Evolutionary conservation across 805 yeast genomes (phyloP), one percentile per base, ranked within the genome.

Genomic region (Pichia kluyveri): DNA sequence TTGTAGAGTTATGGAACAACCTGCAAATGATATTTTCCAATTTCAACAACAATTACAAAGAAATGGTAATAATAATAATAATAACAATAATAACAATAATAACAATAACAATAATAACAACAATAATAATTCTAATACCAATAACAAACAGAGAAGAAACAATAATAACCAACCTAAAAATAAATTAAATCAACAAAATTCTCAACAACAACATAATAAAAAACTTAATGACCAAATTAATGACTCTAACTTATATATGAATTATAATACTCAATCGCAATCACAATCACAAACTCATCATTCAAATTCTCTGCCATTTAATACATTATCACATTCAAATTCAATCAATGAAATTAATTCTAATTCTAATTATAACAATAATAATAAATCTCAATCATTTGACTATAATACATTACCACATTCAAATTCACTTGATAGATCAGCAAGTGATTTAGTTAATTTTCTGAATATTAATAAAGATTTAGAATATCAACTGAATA

Each of bases 1-100:
- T 40, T 60, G 65, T 46, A 54, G 64, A 48, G 61, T 61, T 28
- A 60, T 60, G 61, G 64, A 61, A 44, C 65, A 55, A 48, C 55
- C 60, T 38, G 56, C 57, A 34, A 57, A 57, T 38, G 54, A 56
- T 40, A 49, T 55, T 12, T 57, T 57, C 46, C 59, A 57, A 48
- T 57, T 57, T 38, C 59, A 56, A 41, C 60, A 57, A 47, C 59
- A 56, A 46, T 28, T 54, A n/a, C 56, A 52, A 40, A 44, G 47
- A 48, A 41, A 28, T 37, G 34, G 26, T 45, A 48, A 43, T 42
- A 45, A 36, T n/a, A 43, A 44, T 26, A 45, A 27, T 46, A 42
- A 27, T 43, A 41, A 27, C 18, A 44, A 32, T 15, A 43, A 36
- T 44, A 44, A 14, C 34, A 44, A 37, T 31, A 40, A 14, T 17